phyloP scores from a whole-genome alignment of 306 rosid genomes.

The Datisca glomerata region DNA sequence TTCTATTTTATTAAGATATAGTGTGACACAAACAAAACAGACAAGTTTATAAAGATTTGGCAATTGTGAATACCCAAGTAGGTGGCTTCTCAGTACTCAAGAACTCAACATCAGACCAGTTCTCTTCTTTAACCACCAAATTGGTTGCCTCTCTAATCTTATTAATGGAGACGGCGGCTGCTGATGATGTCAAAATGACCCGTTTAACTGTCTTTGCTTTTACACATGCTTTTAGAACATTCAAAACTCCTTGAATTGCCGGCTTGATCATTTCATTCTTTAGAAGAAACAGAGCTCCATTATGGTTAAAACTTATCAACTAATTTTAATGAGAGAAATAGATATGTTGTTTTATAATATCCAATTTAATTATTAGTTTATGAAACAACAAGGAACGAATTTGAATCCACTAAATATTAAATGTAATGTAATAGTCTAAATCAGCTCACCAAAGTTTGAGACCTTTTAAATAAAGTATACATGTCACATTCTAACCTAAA shows the following conservation, averaged over 20 bases:
- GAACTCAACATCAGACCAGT: conserved; percentile 63
- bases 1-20: too few species aligned
- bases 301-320: conserved; percentile 7
- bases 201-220: conserved; percentile 52
- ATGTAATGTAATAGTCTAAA: too few species aligned
- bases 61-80: conserved; percentile 43
- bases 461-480: too few species aligned
- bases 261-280: conserved; percentile 95
- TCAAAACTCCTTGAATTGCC: conserved; percentile 52
- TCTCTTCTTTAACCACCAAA: conserved; percentile 41
- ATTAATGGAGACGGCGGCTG: conserved; percentile 57
- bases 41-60: not conserved
- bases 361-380: too few species aligned
- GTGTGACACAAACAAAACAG: too few species aligned
- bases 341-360: too few species aligned
- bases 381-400: too few species aligned
- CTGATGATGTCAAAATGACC: conserved; percentile 74
- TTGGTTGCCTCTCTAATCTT: conserved; percentile 33
- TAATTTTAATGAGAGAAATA: too few species aligned
- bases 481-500: too few species aligned
- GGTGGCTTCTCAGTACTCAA: conserved; percentile 52
- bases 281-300: too few species aligned
- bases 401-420: too few species aligned
- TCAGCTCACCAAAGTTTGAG: too few species aligned
- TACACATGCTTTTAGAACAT: conserved; percentile 58